Evolutionary conservation across 805 yeast genomes (phyloP), one percentile per base, ranked within the genome.

Genomic region (Barnettozyma sp.): DNA sequence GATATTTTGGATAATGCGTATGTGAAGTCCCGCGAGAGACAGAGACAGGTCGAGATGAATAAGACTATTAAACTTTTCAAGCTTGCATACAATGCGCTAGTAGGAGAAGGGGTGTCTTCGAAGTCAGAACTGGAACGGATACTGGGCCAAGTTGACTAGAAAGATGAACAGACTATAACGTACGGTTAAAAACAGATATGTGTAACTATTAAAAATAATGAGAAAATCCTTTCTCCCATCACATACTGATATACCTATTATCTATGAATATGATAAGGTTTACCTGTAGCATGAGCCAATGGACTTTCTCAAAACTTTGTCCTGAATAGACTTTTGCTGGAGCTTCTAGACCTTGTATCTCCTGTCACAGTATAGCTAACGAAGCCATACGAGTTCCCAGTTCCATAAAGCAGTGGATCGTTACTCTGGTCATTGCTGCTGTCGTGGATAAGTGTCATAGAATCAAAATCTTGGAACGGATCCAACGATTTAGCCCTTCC

Each of bases 1-100:
- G 84, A 86, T 50, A 90, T 92, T 34, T 76, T 92, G 36, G 70
- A 74, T 40, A 84, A 85, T 90, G 96, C 98, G 6, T 86, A 84
- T 52, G 68, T 95, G 37, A 84, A 87, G 52, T 92, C 97, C 0
- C 65, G 70, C 9, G 95, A 88, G 51, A 66, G 92, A 35, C 95
- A 85, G 56, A 80, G 73, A 36, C 40, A 43, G 26, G 54, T 53
- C n/a, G 56, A 53, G 29, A 18, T 29, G 4, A 42, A 38, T 5
- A 40, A 32, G 23, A 22, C 21, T 11, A 22, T 19, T 4, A 37
- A 33, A 13, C 4, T 30, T 4, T 25, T 18, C 5, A 25, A 23
- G 6, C 22, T 19, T 6, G 18, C 33, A 1, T 27, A 17, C 4
- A 8, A 17, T 13, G 7, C 32, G 3, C 17, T 36, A 17, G 19